Evolutionary conservation across 805 yeast species (phyloP).

Genomic region (Ogataea populi-albae): DNA sequence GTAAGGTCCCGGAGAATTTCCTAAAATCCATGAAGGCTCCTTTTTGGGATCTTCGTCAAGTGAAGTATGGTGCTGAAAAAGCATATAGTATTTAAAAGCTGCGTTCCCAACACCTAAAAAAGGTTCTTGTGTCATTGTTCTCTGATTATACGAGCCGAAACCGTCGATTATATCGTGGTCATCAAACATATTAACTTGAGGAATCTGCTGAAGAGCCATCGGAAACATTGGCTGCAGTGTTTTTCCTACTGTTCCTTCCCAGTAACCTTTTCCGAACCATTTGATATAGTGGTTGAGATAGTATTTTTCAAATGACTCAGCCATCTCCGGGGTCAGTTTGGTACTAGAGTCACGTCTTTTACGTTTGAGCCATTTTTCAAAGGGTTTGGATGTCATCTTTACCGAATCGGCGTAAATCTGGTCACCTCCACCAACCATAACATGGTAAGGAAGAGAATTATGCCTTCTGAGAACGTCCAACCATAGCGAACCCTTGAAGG

Average conservation of each 20-base stretch:
- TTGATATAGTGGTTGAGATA: conserved; percentile 71
- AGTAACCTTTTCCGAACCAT: conserved; percentile 91
- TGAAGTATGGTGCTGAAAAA: conserved; percentile 83
- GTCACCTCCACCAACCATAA: conserved; percentile 97
- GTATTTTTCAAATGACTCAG: conserved; percentile 55
- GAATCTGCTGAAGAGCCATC: conserved; percentile 75
- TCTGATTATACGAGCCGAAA: conserved; percentile 80
- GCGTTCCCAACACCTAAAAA: conserved; percentile 70
- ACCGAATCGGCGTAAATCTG: conserved; percentile 88
- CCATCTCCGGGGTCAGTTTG: conserved; percentile 45
- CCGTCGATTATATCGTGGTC: conserved; percentile 98
- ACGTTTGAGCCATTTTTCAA: conserved; percentile 62
- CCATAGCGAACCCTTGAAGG: conserved; percentile 81
- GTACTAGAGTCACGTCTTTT: conserved; percentile 42
- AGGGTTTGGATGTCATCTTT: conserved; percentile 51
- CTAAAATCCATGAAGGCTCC: conserved; percentile 63
- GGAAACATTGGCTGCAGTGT: conserved; percentile 71
- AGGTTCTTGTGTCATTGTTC: conserved; percentile 68
- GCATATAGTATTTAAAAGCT: conserved; percentile 83
- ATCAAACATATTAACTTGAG: conserved; percentile 82
- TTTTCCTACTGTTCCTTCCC: conserved; percentile 67
- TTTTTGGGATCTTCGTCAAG: conserved; percentile 39
- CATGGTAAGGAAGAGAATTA: conserved; percentile 64
- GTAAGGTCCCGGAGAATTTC: conserved; percentile 59
- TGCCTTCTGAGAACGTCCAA: conserved; percentile 76